Conservation (phyloP, 495 filamentous ascomycete species). For the Xylaria longipes region DNA sequence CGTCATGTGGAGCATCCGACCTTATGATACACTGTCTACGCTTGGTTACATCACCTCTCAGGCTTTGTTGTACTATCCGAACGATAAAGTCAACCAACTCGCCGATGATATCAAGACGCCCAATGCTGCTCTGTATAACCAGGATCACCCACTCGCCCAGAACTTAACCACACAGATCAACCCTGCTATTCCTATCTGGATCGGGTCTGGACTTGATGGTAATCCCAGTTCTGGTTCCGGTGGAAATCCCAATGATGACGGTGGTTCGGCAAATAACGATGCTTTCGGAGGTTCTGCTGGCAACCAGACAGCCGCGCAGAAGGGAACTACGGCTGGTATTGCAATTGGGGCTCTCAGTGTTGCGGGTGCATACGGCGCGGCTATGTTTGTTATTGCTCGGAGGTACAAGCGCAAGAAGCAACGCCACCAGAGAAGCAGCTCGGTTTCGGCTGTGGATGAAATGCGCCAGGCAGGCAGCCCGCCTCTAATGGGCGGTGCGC, state of each 20-base stretch:
- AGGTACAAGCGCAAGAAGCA: slow-evolving; percentile 89
- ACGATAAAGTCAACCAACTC: slow-evolving; percentile 66
- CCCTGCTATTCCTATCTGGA: slow-evolving; percentile 78
- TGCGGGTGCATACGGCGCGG: slow-evolving; percentile 92
- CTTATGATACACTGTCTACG: slow-evolving; percentile 72
- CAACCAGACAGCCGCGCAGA: slow-evolving; percentile 59
- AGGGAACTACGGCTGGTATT: slow-evolving; percentile 83
- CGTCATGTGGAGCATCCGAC: slow-evolving; percentile 73
- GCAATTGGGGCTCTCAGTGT: slow-evolving; percentile 78
- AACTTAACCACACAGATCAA: slow-evolving; percentile 84
- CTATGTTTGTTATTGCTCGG: slow-evolving; percentile 95
- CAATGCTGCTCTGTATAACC: slow-evolving; percentile 73
- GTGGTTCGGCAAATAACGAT: slow-evolving; percentile 40
- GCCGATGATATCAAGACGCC: slow-evolving; percentile 70
- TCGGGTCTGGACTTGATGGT: slow-evolving; percentile 57
- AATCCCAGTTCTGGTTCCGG: slow-evolving; percentile 34
- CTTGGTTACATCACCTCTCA: slow-evolving; percentile 85
- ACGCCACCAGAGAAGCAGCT: slow-evolving; percentile 78
- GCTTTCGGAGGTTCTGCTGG: slow-evolving; percentile 47
- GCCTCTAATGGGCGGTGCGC: slow-evolving; percentile 60
- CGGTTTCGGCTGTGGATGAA: slow-evolving; percentile 59
- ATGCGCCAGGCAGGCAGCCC: slow-evolving; percentile 65
- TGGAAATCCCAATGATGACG: slow-evolving; percentile 31
- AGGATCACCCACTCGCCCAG: slow-evolving; percentile 61
- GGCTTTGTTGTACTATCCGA: slow-evolving; percentile 76